phyloP scores from a whole-genome alignment of 2,329 filamentous ascomycete genomes.

The Scolecobasidium constrictum region DNA sequence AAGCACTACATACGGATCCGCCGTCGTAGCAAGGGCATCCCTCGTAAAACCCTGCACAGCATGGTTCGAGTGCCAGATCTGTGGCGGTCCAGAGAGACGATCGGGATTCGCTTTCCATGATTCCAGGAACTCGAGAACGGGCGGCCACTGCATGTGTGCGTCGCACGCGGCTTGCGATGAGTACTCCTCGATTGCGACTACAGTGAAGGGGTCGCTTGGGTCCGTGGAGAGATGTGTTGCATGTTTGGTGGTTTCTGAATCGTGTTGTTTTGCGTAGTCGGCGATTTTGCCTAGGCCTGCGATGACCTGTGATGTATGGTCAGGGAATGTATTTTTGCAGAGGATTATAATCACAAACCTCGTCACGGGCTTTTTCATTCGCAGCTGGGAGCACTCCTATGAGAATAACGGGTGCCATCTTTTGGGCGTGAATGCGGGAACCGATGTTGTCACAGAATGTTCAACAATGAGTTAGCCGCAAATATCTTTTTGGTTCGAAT shows the following conservation, averaged over 20 bases:
- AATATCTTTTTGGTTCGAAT: no score
- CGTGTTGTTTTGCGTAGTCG: not conserved
- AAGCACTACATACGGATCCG: not conserved
- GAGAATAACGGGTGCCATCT: not conserved
- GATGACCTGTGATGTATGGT: not conserved
- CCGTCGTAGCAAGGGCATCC: not conserved
- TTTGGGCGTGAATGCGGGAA: not conserved
- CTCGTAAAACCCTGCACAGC: not conserved
- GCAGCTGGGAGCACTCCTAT: not conserved
- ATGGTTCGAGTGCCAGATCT: constrained; percentile 1
- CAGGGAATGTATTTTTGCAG: no score
- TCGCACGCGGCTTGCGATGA: not conserved
- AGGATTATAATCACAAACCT: no score
- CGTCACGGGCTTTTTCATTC: not conserved
- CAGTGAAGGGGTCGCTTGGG: not conserved
- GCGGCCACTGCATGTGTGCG: not conserved
- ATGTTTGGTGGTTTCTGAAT: constrained; percentile 1
- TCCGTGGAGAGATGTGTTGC: not conserved
- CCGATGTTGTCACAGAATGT: not conserved
- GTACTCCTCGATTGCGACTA: not conserved
- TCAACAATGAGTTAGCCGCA: not conserved
- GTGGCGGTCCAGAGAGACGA: not conserved
- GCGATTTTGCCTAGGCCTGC: not conserved
- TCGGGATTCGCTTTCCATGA: not conserved
- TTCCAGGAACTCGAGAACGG: constrained; percentile 1